Conservation (phyloP, 75 land plant genomes). For the Picea glauca region DNA sequence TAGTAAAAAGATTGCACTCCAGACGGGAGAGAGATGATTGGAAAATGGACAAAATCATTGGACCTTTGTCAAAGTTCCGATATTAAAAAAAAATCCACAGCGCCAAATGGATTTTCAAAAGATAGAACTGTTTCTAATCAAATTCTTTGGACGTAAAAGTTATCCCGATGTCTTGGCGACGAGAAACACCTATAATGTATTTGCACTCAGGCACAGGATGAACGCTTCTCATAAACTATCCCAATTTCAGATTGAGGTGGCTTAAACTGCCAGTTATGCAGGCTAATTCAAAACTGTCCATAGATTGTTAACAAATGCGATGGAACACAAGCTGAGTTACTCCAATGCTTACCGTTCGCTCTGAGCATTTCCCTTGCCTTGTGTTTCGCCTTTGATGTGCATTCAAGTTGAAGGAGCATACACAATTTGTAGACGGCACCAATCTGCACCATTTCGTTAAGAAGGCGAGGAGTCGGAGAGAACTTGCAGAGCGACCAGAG, state of each 20-base stretch:
- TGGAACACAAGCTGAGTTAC: slow-evolving; percentile 32
- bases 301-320: slow-evolving; percentile 17
- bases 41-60: no score
- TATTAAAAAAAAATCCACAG: no score
- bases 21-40: no score
- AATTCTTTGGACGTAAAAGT: no score
- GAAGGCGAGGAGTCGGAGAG: slow-evolving; percentile 23
- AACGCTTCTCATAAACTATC: background rate
- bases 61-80: no score
- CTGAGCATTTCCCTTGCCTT: slow-evolving; percentile 35
- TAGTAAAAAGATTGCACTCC: no score
- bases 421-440: slow-evolving; percentile 47
- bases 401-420: slow-evolving; percentile 33
- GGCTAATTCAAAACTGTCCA: slow-evolving; percentile 16
- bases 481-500: slow-evolving; percentile 24
- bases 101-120: no score
- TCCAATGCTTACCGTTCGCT: slow-evolving; percentile 39
- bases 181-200: background rate
- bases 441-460: slow-evolving; percentile 42
- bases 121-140: no score
- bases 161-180: background rate
- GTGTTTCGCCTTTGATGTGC: slow-evolving; percentile 18
- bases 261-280: slow-evolving; percentile 38
- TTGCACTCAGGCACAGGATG: no score
- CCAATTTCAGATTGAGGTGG: slow-evolving; percentile 37